These are phyloP conservation scores for Entophlyctis luteolus DNA, from an alignment of 192 early-diverging fungal species.

Conservation along the genomic window DNA sequence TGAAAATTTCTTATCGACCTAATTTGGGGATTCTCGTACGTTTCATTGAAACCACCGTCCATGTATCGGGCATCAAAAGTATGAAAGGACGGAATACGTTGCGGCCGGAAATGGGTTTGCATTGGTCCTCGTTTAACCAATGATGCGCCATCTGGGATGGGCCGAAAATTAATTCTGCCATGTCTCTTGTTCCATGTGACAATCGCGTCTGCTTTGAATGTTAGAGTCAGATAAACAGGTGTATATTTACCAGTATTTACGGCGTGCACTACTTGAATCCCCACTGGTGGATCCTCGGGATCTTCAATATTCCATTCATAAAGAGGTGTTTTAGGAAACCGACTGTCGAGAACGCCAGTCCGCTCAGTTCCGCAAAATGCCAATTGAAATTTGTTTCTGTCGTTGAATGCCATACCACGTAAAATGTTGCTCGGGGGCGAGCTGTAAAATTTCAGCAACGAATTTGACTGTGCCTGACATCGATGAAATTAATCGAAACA, in stretches of 20 bases:
- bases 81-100: slow-evolving; percentile 16
- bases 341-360: slow-evolving; percentile 10
- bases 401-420: slow-evolving; percentile 6
- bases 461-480: neutral
- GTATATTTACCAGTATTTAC: neutral
- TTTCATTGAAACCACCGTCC: no score
- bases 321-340: slow-evolving; percentile 10
- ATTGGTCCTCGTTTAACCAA: neutral
- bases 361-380: slow-evolving; percentile 3
- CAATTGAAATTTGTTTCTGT: neutral
- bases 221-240: neutral
- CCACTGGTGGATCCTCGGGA: slow-evolving; percentile 10
- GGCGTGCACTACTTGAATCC: neutral
- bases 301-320: slow-evolving; percentile 8
- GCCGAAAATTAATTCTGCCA: slow-evolving; percentile 6
- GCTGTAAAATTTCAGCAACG: neutral
- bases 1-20: no score
- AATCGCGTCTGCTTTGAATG: slow-evolving; percentile 4
- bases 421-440: neutral
- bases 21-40: no score
- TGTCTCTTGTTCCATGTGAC: slow-evolving; percentile 21
- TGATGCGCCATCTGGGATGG: no score
- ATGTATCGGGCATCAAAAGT: no score
- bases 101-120: neutral
- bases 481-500: neutral